phyloP scores from a whole-genome alignment of 164 flowering plant genomes.

The Nymphaea thermarum region DNA sequence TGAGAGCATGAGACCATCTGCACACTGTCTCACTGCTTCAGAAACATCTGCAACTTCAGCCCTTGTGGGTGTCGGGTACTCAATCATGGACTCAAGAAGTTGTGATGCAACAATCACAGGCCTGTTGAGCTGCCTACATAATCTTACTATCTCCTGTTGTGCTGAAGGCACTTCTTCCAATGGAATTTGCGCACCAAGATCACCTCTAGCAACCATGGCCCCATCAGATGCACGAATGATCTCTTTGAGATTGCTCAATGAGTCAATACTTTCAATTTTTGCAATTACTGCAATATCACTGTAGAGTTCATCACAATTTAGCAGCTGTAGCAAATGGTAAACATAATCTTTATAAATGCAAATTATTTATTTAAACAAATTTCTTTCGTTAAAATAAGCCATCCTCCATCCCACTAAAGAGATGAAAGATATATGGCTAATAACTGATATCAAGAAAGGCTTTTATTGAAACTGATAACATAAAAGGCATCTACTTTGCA shows the following conservation, averaged over 20 bases:
- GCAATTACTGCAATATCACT: constrained; percentile 84
- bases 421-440: too few species aligned
- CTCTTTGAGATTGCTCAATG: constrained; percentile 80
- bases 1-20: constrained; percentile 97
- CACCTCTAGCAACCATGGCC: constrained; percentile 99
- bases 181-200: constrained; percentile 95
- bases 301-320: constrained; percentile 10
- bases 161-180: constrained; percentile 93
- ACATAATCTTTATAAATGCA: too few species aligned
- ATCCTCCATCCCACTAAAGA: too few species aligned
- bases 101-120: constrained; percentile 98
- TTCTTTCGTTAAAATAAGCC: too few species aligned
- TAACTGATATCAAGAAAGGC: too few species aligned
- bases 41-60: constrained; percentile 99
- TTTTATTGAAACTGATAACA: too few species aligned
- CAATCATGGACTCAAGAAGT: constrained; percentile 94
- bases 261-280: constrained; percentile 93
- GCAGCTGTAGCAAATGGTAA: neutral
- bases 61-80: constrained; percentile 95
- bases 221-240: constrained; percentile 89
- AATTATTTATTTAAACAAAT: too few species aligned
- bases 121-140: constrained; percentile 79
- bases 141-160: constrained; percentile 72
- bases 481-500: constrained; percentile 9
- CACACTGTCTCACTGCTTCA: constrained; percentile 86